Base-by-base conservation (phyloP, 2,329 filamentous ascomycete species). In the Lecanicillium sp. region DNA sequence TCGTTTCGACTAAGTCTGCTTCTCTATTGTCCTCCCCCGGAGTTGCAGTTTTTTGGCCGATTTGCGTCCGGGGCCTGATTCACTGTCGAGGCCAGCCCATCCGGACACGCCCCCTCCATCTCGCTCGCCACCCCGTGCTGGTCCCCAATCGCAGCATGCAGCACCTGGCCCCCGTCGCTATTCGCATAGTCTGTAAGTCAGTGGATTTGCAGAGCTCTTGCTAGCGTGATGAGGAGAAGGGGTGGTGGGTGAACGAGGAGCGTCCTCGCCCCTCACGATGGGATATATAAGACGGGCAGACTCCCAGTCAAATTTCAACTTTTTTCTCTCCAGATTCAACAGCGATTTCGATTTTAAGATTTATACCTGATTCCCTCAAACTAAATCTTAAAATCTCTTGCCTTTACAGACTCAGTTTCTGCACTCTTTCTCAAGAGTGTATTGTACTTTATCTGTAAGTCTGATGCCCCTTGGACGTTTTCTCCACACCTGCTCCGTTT, bases 401-500 rank as follows among this genome's bases (percentile, higher is more conserved):
- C n/a, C n/a, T n/a, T n/a, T n/a, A n/a, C n/a, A n/a, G n/a, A n/a
- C n/a, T n/a, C n/a, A n/a, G n/a, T n/a, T n/a, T n/a, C n/a, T n/a
- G n/a, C n/a, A n/a, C n/a, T n/a, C n/a, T n/a, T n/a, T n/a, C n/a
- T n/a, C n/a, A n/a, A n/a, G n/a, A n/a, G n/a, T n/a, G n/a, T n/a
- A 27, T 20, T 15, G 26, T 12, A 44, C 23, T 17, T 45, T 17
- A 30, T 36, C 43, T 45, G 43, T 45, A 45, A 45, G 43, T 45
- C 23, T 20, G 14, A 21, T 8, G 23, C 21, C 21, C 14, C 33
- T 4, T 20, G 4, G 15, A 14, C 33, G 5, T 23, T 45, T n/a
- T 45, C 43, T 33, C 43, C 43, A 26, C 43, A 45, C 33, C 24
- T 32, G 35, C 29, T 37, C 43, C 43, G 33, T 45, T 45, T 45